Conservation (phyloP, 345 rosid species). For the Hibiscus tridactylites region DNA sequence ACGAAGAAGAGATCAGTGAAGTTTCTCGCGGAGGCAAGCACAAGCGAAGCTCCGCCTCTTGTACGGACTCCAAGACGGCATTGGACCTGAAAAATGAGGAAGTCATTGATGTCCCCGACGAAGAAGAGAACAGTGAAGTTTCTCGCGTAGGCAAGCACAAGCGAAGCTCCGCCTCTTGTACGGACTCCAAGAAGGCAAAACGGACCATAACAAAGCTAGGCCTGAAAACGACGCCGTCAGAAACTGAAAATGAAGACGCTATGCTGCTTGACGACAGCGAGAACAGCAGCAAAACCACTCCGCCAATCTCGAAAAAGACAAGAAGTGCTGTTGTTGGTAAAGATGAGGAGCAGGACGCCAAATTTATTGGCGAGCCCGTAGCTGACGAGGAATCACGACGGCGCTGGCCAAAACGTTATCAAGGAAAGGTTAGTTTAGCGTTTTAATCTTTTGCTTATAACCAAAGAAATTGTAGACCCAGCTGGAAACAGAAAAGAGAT, state of each 20-base stretch:
- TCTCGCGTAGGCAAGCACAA: no score
- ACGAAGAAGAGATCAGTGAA: neutral
- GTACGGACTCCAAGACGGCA: neutral
- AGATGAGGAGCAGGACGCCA: slow-evolving; percentile 16
- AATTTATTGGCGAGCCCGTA: slow-evolving; percentile 31
- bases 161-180: no score
- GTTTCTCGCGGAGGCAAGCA: no score
- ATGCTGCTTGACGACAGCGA: neutral
- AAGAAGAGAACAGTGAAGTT: neutral
- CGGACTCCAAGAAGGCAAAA: neutral
- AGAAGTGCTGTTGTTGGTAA: neutral
- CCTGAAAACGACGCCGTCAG: neutral
- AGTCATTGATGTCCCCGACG: neutral
- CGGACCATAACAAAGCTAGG: neutral
- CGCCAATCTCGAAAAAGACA: neutral
- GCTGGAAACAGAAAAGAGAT: no score
- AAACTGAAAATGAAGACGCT: neutral
- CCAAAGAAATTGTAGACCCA: no score
- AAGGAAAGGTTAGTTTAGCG: slow-evolving; percentile 17
- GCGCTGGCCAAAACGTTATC: slow-evolving; percentile 50
- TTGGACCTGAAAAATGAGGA: neutral
- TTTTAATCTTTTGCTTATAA: no score
- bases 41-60: no score
- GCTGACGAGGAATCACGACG: slow-evolving; percentile 31
- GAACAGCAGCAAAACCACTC: neutral